These are phyloP conservation scores for Suillus cothurnatus DNA, from an alignment of 768 basidiomycete species.

Conservation along the genomic window DNA sequence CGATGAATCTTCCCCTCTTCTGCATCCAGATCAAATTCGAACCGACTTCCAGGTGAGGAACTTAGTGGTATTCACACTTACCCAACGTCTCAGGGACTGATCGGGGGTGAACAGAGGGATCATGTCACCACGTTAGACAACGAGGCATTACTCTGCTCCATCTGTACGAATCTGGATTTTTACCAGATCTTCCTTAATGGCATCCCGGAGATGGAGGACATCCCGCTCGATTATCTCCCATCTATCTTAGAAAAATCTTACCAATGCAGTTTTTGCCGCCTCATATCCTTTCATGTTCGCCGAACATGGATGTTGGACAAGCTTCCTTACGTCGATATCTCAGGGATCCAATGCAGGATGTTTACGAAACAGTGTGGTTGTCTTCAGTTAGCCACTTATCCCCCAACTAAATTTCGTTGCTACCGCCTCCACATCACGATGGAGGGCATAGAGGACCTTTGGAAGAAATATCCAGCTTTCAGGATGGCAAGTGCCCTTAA, in stretches of 20 bases:
- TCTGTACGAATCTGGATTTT: conserved; percentile 9
- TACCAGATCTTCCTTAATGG: conserved; percentile 8
- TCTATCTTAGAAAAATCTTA: conserved; percentile 9
- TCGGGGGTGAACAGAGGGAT: neutral
- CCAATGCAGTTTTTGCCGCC: conserved; percentile 8
- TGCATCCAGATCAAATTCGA: neutral
- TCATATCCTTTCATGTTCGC: conserved; percentile 7
- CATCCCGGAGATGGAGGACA: neutral
- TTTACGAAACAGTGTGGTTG: neutral
- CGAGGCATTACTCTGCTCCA: conserved; percentile 5
- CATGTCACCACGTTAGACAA: neutral
- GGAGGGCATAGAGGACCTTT: neutral
- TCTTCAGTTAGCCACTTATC: neutral
- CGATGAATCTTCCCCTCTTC: neutral
- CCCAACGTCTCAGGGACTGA: neutral
- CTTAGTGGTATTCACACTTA: neutral
- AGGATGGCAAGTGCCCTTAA: neutral
- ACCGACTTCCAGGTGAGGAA: neutral
- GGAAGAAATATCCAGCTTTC: neutral
- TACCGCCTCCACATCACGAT: conserved; percentile 5
- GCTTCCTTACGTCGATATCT: conserved; percentile 7
- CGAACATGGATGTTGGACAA: conserved; percentile 10
- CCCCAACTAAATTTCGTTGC: neutral
- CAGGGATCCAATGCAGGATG: conserved; percentile 4
- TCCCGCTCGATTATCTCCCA: conserved; percentile 4